Evolutionary conservation across 169 alveolate species (phyloP), one percentile per base, ranked within the genome.

Genomic region (Eimeria brunetti): DNA sequence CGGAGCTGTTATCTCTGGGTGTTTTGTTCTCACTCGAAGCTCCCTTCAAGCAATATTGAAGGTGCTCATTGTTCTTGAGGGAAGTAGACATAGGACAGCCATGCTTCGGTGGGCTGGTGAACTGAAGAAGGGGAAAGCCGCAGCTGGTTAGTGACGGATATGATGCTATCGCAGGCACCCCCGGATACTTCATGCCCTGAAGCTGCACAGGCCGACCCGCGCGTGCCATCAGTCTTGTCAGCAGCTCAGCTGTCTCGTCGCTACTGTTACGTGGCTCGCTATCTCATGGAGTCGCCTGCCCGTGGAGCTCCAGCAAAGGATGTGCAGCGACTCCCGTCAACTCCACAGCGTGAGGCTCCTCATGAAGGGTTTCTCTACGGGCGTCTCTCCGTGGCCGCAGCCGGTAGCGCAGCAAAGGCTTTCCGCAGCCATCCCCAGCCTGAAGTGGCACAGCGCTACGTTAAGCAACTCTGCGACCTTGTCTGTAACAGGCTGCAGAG

Each of bases 381-480:
- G 30, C 64, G 92, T 14, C 81, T 85, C 60, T 85, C 92, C 64
- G 30, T 85, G 41, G 81, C 44, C 41, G 92, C 92, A 44, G 62
- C 92, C 22, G 80, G 64, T 12, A 60, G 38, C 80, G 92, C 92
- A 11, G 92, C 92, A 62, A 27, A 85, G n/a, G 92, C 81, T 38
- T 33, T 85, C 44, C 92, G 56, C 81, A 41, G 20, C 41, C 92
- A 85, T 12, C 92, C 92, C 22, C 58, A 85, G 30, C 60, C 81
- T 60, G 92, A 60, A 11, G 80, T 85, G 64, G 92, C 92, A 33
- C 76, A 53, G 76, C 92, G 81, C 80, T 85, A 85, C 41, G 64
- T 49, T 11, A 20, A 41, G 92, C 58, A 62, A 27, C 92, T 85
- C 92, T 85, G 81, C 41, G 81, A 36, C 80, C 56, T 85, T 33